A percentile compares a stretch with the other conserved stretches of the same genome.
Conservation (phyloP, 208 protist genomes). For the Lotmaria passim region DNA sequence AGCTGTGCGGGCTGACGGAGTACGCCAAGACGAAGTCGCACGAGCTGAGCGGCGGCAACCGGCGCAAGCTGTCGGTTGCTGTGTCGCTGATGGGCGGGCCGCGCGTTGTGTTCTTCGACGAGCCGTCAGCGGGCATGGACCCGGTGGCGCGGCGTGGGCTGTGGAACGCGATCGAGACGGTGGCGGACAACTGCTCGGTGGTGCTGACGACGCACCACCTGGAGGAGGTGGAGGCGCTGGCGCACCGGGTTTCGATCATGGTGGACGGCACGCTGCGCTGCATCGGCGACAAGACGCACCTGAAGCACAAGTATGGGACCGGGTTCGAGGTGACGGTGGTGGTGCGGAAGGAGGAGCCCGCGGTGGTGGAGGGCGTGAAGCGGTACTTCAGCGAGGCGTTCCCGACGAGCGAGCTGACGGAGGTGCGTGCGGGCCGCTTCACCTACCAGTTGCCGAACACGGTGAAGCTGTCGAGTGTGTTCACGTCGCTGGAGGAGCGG, state of each 20-base stretch:
- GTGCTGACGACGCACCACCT: constrained; percentile 94
- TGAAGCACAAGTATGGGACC: constrained; percentile 90
- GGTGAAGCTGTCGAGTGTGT: constrained; percentile 45
- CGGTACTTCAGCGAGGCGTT: constrained; percentile 48
- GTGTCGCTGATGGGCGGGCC: too few species aligned
- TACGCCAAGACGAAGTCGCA: too few species aligned
- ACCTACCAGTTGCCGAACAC: constrained; percentile 52
- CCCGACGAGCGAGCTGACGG: constrained; percentile 34
- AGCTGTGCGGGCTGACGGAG: too few species aligned
- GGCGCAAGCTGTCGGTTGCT: too few species aligned
- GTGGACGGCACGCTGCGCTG: too few species aligned
- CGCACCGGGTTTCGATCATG: constrained; percentile 70
- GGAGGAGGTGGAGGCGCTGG: constrained; percentile 92
- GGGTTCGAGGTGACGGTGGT: too few species aligned
- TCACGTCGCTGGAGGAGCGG: constrained; percentile 52
- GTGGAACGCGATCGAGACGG: constrained; percentile 77
- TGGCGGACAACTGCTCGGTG: constrained; percentile 69
- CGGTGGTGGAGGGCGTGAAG: constrained; percentile 23
- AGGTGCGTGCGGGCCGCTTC: constrained; percentile 43
- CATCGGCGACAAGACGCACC: constrained; percentile 83
- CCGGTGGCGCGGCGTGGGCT: constrained; percentile 74
- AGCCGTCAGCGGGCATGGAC: too few species aligned
- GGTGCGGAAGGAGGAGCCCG: too few species aligned
- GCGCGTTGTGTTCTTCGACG: too few species aligned
- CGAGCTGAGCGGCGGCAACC: too few species aligned